A percentile compares a stretch with the other conserved stretches of the same genome.
Evolutionary conservation across 2,329 filamentous ascomycete genomes (phyloP).

Genomic region (Aureobasidium mangrovei): DNA sequence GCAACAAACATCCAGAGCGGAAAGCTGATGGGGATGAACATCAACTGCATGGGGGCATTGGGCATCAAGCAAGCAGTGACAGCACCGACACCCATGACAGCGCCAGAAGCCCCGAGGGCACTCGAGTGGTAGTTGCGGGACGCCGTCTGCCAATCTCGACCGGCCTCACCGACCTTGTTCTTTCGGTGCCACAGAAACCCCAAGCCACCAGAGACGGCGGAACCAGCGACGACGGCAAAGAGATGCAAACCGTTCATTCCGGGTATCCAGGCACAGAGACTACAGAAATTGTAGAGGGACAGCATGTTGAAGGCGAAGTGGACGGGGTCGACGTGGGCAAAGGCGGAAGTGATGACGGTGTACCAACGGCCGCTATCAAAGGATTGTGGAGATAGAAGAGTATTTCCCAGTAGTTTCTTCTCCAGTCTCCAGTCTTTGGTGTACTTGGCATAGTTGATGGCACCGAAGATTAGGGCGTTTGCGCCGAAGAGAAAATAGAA

Average conservation of each 20-base stretch:
- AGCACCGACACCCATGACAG: conserved; percentile 33
- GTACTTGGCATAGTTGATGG: conserved; percentile 26
- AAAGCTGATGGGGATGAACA: conserved; percentile 30
- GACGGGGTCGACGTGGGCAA: conserved; percentile 29
- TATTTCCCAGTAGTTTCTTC: conserved; percentile 22
- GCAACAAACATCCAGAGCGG: conserved; percentile 32
- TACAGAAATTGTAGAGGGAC: conserved; percentile 30
- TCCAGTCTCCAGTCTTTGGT: conserved; percentile 19
- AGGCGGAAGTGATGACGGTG: conserved; percentile 32
- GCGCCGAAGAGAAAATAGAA: conserved; percentile 32
- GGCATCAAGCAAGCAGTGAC: conserved; percentile 34
- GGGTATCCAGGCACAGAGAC: conserved; percentile 25
- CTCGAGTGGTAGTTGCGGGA: background rate
- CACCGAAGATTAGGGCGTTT: conserved; percentile 33
- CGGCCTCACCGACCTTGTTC: background rate
- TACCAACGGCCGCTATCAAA: conserved; percentile 27
- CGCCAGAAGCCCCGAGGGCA: conserved; percentile 33
- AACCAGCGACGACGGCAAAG: conserved; percentile 20
- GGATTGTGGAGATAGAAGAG: conserved; percentile 25
- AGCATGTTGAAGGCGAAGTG: conserved; percentile 38
- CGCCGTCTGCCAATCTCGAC: background rate
- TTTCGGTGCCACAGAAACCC: conserved; percentile 20
- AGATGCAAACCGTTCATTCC: conserved; percentile 22
- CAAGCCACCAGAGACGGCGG: conserved; percentile 20
- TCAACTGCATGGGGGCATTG: conserved; percentile 24